phyloP scores from a whole-genome alignment of 2,329 filamentous ascomycete species.

The Diaporthe caulivora region DNA sequence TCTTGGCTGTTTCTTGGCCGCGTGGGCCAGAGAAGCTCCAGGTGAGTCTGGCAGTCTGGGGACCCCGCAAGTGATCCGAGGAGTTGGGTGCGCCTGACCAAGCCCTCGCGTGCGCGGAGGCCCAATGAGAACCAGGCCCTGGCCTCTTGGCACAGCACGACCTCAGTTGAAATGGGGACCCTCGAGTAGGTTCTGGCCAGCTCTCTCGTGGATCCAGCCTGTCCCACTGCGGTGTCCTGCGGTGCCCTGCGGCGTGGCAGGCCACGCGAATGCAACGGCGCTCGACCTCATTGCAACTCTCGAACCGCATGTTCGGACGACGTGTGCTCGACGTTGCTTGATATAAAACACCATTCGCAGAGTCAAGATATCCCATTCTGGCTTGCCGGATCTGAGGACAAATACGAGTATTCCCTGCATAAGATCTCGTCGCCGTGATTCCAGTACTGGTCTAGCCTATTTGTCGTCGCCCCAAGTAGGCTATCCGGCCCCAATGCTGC shows the following conservation, averaged over 20 bases:
- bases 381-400: not conserved
- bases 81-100: slow-evolving; percentile 29
- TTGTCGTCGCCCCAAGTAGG: not conserved
- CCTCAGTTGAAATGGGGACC: slow-evolving; percentile 14
- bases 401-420: not conserved
- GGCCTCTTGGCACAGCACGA: slow-evolving; percentile 18
- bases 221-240: not conserved
- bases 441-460: not conserved
- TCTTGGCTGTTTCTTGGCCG: slow-evolving; percentile 23
- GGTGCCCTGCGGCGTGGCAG: slow-evolving; percentile 4
- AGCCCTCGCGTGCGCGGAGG: not conserved
- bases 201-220: not conserved
- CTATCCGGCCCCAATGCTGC: not conserved
- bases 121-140: not conserved
- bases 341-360: not conserved
- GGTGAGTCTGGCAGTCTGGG: slow-evolving; percentile 23
- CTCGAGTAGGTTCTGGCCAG: slow-evolving; percentile 20
- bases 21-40: slow-evolving; percentile 14
- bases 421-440: not conserved
- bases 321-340: not conserved
- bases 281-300: slow-evolving; percentile 20
- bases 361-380: not conserved
- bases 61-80: slow-evolving; percentile 22
- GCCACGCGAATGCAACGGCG: slow-evolving; percentile 19
- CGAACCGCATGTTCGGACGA: slow-evolving; percentile 8